Evolutionary conservation across 1,284 basidiomycete genomes (phyloP), one percentile per base, ranked within the genome.

Genomic region (Fomitopsis schrenkii): DNA sequence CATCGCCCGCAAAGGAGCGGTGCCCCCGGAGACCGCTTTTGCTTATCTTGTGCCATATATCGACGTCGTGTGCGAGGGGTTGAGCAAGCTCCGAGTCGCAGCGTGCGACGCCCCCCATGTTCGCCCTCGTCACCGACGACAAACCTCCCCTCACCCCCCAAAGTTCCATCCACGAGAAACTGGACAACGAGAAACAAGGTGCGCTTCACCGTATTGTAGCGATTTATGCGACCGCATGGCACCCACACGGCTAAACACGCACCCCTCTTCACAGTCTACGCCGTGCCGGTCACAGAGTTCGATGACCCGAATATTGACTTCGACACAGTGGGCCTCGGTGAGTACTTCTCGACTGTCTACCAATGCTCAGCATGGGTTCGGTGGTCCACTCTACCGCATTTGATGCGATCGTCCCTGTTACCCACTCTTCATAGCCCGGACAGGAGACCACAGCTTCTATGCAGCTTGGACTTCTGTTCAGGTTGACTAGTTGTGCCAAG

Each of bases 271-370:
- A 36, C 53, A 62, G 57, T 58, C 12, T 44, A 58, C 35, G 19
- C 58, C 4, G 33, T 65, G 10, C 42, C 63, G 8, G 22, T 71
- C 48, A 69, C 79, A 46, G 78, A 81, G 50, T 86, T 85, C 68
- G 84, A 87, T 62, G 87, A 90, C 66, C 87, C 87, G 17, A 89
- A 90, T 68, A 75, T 87, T 58, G 81, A 88, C 74, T 77, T 75
- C 60, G 76, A 81, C 5, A 76, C 68, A n/a, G 59, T 64, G 42
- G 60, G 59, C 33, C 63, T 73, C 42, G 71, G 70, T 72, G 33
- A 56, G 70, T 64, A 19, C 30, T 10, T 15, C 22, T 48, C 36
- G 30, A 9, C n/a, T 19, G 17, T 4, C 17, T 30, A n/a, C 15
- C 19, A 28, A 22, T 22, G 22, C 22, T 22, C 22, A 22, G 22